Percentiles rank a stretch among this genome's conserved stretches.
Conservation (phyloP, 805 yeast species). For the Ogataea pini region DNA sequence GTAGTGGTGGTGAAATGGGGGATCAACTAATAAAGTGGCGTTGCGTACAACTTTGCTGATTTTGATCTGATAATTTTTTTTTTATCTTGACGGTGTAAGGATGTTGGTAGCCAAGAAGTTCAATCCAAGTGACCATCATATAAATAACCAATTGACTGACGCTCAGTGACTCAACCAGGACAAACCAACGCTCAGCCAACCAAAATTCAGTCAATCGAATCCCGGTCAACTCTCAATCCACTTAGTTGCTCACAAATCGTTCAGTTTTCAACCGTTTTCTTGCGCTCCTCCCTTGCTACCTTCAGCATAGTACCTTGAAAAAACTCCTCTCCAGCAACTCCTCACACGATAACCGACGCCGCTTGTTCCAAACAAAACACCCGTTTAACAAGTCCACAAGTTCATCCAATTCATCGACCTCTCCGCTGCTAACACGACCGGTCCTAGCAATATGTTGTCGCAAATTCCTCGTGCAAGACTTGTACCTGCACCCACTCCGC, state of each 20-base stretch:
- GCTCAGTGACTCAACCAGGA: too few species aligned
- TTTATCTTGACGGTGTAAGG: slow-evolving; percentile 9
- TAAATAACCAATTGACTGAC: too few species aligned
- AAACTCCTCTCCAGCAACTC: slow-evolving; percentile 33
- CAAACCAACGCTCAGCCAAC: too few species aligned
- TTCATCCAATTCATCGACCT: slow-evolving; percentile 8
- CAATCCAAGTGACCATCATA: too few species aligned
- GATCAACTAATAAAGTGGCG: not conserved
- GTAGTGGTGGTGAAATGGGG: not conserved
- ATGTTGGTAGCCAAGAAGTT: not conserved
- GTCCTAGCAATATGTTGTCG: slow-evolving; percentile 16
- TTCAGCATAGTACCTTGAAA: too few species aligned
- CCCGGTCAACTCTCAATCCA: too few species aligned
- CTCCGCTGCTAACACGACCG: slow-evolving; percentile 3
- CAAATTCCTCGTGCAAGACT: slow-evolving; percentile 22
- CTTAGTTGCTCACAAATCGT: too few species aligned
- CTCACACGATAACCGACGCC: slow-evolving; percentile 32
- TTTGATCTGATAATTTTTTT: not conserved
- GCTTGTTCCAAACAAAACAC: slow-evolving; percentile 40
- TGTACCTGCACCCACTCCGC: slow-evolving; percentile 21
- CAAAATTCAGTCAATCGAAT: too few species aligned
- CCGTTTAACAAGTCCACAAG: slow-evolving; percentile 32
- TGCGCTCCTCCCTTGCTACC: too few species aligned
- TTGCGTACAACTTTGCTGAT: not conserved
- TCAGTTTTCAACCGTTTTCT: too few species aligned